Evolutionary conservation across 2,329 filamentous ascomycete genomes (phyloP), one percentile per base, ranked within the genome.

Genomic region (Neurospora sp.): DNA sequence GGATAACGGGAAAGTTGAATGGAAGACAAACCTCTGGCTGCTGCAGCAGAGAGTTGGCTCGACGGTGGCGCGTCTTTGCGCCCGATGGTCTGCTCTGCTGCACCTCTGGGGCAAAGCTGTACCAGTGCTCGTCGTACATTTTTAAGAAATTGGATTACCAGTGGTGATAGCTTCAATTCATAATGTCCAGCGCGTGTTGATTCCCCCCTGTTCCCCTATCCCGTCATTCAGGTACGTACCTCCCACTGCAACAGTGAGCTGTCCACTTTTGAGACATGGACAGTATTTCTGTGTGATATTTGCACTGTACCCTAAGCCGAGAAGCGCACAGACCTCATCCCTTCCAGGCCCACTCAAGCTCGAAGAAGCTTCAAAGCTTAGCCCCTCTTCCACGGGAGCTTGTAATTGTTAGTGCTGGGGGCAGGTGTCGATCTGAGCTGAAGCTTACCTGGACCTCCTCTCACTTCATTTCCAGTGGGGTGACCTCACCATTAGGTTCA

Each of bases 91-190:
- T 73, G 0, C 68, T 72, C 43, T 84, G 81, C 70, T 85, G 81
- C 69, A 86, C 80, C 69, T 90, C 87, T 36, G 91, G 87, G 77
- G 42, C n/a, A 19, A 93, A 90, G 78, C 86, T 92, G 81, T 94
- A 93, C 91, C 92, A 95, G 38, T 91, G 89, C 80, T 95, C 92
- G 80, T 95, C 92, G 79, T 92, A 92, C 91, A 93, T 93, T 69
- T 70, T 74, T 15, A 13, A 13, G 8, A 23, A 2, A 52, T 33
- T 46, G 68, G 19, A 9, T 40, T 23, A 52, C 46, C 52, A 2
- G 52, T 58, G 52, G 23, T 58, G 52, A 58, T 58, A 58, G 52
- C 52, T 33, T 58, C 52, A 58, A 33, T 9, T 33, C 23, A 8
- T 33, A 0, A 15, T 33, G 23, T 7, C 23, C 52, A 58, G 28